Evolutionary conservation across 192 early-diverging fungal genomes (phyloP).

Genomic region (Mortierella claussenii): DNA sequence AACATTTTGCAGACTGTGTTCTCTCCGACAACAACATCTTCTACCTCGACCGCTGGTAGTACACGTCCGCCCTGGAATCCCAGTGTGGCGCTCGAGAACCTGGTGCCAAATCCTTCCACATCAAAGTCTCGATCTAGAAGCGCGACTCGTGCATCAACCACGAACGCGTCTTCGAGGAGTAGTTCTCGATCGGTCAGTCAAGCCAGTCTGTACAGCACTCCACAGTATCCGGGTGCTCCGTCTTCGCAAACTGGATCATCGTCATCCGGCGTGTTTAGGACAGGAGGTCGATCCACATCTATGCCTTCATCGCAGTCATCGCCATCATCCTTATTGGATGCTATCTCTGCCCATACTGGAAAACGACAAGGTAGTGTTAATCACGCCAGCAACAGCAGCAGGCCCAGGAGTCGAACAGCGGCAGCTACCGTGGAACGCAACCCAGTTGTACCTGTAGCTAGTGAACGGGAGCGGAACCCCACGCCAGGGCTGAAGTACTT

Average conservation of each 20-base stretch:
- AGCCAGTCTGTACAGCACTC: constrained; percentile 31
- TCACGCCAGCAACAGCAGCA: neutral
- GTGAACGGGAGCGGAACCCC: too few species aligned
- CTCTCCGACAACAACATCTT: neutral
- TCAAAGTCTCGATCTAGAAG: constrained; percentile 22
- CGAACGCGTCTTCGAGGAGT: constrained; percentile 8
- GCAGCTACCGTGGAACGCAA: neutral
- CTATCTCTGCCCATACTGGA: neutral
- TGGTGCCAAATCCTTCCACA: neutral
- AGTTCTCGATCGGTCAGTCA: constrained; percentile 41
- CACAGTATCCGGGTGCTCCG: neutral
- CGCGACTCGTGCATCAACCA: constrained; percentile 7
- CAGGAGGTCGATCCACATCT: neutral
- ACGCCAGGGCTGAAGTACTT: constrained; percentile 9
- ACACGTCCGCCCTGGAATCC: constrained; percentile 48
- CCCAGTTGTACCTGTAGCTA: too few species aligned
- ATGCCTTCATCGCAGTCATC: neutral
- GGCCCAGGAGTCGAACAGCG: constrained; percentile 13
- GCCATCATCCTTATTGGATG: neutral
- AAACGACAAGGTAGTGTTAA: constrained; percentile 4
- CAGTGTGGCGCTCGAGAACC: constrained; percentile 31
- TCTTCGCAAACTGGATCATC: neutral
- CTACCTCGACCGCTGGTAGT: neutral
- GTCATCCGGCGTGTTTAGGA: neutral
- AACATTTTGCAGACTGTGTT: constrained; percentile 21